Evolutionary conservation across 257 asterid genomes (phyloP).

Genomic region (Solanum virginianum): DNA sequence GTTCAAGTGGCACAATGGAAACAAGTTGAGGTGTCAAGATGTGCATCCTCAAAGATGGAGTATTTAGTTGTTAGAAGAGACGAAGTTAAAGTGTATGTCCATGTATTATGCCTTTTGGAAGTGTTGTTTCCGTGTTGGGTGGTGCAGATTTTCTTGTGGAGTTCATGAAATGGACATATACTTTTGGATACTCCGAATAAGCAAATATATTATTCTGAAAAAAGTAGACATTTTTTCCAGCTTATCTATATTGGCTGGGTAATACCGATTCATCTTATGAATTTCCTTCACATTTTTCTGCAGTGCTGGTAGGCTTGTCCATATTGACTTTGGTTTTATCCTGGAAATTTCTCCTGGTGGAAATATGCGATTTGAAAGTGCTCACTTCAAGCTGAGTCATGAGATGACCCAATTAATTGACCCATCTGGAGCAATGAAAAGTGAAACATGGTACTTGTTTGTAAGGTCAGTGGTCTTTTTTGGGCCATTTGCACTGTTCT

Average conservation of each 20-base stretch:
- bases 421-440: conserved; percentile 94
- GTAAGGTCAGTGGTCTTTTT: conserved; percentile 45
- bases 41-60: background rate
- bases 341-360: conserved; percentile 98
- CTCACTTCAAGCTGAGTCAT: conserved; percentile 96
- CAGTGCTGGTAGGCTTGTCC: conserved; percentile 95
- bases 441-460: conserved; percentile 85
- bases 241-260: background rate
- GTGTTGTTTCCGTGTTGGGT: background rate
- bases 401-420: conserved; percentile 98
- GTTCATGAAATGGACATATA: background rate
- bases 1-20: background rate
- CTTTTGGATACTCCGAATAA: background rate
- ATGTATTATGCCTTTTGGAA: background rate
- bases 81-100: background rate
- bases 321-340: conserved; percentile 96
- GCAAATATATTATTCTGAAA: background rate
- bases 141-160: background rate
- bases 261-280: background rate
- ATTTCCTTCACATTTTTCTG: background rate
- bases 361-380: conserved; percentile 95
- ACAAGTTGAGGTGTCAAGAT: background rate
- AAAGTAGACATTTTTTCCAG: background rate
- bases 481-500: background rate
- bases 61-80: background rate